phyloP scores from a whole-genome alignment of 139 green algal genomes.

The Ostreobium quekettii region DNA sequence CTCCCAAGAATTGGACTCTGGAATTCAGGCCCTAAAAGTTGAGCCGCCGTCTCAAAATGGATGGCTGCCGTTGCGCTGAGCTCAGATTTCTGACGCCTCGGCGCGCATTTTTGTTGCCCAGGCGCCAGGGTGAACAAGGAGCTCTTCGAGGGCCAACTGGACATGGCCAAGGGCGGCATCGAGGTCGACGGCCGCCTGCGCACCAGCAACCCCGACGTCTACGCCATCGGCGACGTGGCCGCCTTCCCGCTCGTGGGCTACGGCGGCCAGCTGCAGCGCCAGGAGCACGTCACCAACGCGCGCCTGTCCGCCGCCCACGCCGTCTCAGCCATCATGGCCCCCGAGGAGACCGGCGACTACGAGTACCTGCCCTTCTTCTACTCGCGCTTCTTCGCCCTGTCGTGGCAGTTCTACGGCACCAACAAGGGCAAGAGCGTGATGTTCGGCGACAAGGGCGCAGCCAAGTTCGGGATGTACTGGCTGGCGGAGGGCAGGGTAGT shows the following conservation, averaged over 20 bases:
- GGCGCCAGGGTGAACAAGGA: constrained; percentile 21
- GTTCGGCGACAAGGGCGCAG: constrained; percentile 40
- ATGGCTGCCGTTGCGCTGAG: too few relatives aligned
- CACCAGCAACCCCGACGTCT: constrained; percentile 64
- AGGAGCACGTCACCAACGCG: constrained; percentile 80
- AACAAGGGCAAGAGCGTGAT: constrained; percentile 38
- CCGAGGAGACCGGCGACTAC: constrained; percentile 41
- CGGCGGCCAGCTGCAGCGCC: constrained; percentile 40
- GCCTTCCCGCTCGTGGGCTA: constrained; percentile 64
- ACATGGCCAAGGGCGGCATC: constrained; percentile 63
- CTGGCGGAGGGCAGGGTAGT: constrained; percentile 66
- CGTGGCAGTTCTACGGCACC: constrained; percentile 73
- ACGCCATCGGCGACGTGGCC: constrained; percentile 84
- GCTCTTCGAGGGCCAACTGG: constrained; percentile 36
- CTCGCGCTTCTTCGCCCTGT: constrained; percentile 74
- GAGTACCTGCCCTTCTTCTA: constrained; percentile 96
- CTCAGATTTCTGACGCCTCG: too few relatives aligned
- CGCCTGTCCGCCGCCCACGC: constrained; percentile 47
- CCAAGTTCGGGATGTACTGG: constrained; percentile 84
- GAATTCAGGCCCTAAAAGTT: too few relatives aligned
- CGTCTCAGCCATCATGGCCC: constrained; percentile 32
- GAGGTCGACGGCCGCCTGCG: constrained; percentile 65
- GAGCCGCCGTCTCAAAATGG: too few relatives aligned
- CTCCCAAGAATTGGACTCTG: too few relatives aligned
- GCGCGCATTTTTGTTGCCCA: too few relatives aligned